A percentile compares a stretch with the other conserved stretches of the same genome.
Conservation (phyloP, 2,329 filamentous ascomycete species). For the Fusarium sp. region DNA sequence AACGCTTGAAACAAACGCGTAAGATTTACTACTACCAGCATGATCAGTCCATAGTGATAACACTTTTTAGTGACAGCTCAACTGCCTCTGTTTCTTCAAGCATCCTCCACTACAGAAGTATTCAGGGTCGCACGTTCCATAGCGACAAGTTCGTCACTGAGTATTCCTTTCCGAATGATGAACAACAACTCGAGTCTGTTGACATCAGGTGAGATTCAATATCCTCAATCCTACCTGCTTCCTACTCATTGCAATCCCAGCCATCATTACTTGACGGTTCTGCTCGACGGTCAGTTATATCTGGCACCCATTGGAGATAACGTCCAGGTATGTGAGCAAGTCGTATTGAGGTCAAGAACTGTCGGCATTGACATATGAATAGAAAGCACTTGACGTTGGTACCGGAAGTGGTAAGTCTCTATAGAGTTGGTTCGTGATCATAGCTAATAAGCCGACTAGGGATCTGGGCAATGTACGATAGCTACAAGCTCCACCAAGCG, state of each 20-base stretch:
- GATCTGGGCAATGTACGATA: slow-evolving; percentile 11
- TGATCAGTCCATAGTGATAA: rapidly evolving
- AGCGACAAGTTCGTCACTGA: slow-evolving; percentile 20
- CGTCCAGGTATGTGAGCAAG: background rate
- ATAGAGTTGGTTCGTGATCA: rapidly evolving
- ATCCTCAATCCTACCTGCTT: rapidly evolving
- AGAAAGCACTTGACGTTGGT: slow-evolving; percentile 12
- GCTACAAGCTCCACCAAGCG: rapidly evolving
- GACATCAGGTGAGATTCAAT: background rate
- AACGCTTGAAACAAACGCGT: background rate
- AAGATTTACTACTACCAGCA: background rate
- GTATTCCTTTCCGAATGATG: slow-evolving; percentile 21
- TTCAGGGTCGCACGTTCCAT: slow-evolving; percentile 22
- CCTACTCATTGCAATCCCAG: rapidly evolving
- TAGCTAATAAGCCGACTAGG: background rate
- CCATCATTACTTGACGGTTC: slow-evolving; percentile 18
- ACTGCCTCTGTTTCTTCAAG: slow-evolving; percentile 19
- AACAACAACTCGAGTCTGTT: slow-evolving; percentile 21
- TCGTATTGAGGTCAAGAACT: no score
- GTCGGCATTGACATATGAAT: background rate
- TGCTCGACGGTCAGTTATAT: slow-evolving; percentile 6
- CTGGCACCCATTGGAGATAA: slow-evolving; percentile 2
- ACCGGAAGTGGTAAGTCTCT: slow-evolving; percentile 7
- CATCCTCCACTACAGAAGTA: slow-evolving; percentile 17
- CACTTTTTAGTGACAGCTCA: background rate